Percentiles rank a stretch among this genome's conserved stretches.
These are phyloP conservation scores for Pseudonitzschia multiseries DNA, from an alignment of 108 stramenopile genomes.

Conservation along the genomic window DNA sequence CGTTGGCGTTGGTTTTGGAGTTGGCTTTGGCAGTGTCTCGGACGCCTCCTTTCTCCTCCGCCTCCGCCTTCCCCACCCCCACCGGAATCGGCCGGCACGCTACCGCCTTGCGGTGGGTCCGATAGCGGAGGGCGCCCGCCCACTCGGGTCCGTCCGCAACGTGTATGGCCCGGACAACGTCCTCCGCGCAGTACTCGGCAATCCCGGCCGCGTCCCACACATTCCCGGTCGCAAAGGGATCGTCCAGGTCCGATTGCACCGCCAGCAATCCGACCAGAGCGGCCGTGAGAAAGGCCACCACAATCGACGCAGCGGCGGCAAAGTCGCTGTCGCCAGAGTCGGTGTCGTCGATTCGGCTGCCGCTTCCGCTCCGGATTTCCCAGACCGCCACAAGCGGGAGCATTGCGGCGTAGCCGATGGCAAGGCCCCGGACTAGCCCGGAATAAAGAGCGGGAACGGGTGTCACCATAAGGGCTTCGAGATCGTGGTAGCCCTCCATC, in stretches of 20 bases:
- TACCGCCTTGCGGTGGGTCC: constrained; percentile 14
- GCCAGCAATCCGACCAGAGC: constrained; percentile 40
- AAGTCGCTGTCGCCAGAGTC: background rate
- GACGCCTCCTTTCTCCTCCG: background rate
- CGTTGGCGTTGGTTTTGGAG: too few species aligned
- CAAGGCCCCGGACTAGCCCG: constrained; percentile 39
- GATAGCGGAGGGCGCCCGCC: constrained; percentile 25
- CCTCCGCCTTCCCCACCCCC: background rate
- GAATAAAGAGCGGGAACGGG: constrained; percentile 49
- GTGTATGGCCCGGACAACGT: constrained; percentile 23
- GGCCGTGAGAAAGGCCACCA: constrained; percentile 19
- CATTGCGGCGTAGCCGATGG: constrained; percentile 42
- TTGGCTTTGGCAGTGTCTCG: too few species aligned
- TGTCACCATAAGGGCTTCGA: constrained; percentile 16
- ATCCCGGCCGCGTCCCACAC: constrained; percentile 33
- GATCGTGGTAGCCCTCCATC: constrained; percentile 36
- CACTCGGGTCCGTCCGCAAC: constrained; percentile 38
- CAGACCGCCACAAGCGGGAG: constrained; percentile 38
- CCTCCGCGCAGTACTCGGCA: constrained; percentile 32
- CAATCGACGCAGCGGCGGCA: too few species aligned
- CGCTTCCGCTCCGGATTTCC: background rate
- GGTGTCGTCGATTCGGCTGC: background rate
- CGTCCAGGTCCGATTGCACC: constrained; percentile 51
- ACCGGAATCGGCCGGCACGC: background rate
- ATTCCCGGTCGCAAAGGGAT: constrained; percentile 67